Percentiles rank a stretch among this genome's conserved stretches.
These are phyloP conservation scores for Lentinula aciculospora DNA, from an alignment of 768 basidiomycete genomes.

Conservation along the genomic window DNA sequence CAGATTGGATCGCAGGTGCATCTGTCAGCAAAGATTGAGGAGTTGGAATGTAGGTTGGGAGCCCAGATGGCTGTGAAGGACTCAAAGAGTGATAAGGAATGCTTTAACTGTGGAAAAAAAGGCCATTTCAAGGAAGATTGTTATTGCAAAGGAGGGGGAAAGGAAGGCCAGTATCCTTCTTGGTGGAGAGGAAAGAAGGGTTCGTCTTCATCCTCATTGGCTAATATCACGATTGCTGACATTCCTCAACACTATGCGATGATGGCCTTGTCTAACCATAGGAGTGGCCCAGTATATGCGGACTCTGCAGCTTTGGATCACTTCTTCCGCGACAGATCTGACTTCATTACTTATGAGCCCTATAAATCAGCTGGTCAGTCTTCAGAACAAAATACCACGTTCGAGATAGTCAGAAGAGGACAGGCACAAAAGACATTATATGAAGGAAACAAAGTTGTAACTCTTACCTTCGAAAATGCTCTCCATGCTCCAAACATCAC, in stretches of 20 bases:
- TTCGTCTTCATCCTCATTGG: neutral
- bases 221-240: neutral
- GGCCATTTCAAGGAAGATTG: neutral
- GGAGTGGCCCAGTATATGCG: neutral
- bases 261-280: neutral
- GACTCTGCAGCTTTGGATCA: neutral
- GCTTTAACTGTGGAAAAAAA: neutral
- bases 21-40: neutral
- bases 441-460: neutral
- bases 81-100: neutral
- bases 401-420: too few relatives aligned
- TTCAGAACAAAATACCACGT: too few relatives aligned
- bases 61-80: neutral
- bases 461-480: neutral
- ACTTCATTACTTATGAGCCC: neutral
- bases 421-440: too few relatives aligned
- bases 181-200: neutral
- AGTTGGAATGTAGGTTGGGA: neutral
- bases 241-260: neutral
- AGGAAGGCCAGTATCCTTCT: neutral
- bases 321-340: neutral
- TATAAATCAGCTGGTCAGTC: neutral
- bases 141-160: neutral
- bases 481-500: neutral
- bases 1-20: neutral